Evolutionary conservation across 176 grass and related monocot genomes (phyloP), one percentile per base, ranked within the genome.

Genomic region (Melocanna baccifera): DNA sequence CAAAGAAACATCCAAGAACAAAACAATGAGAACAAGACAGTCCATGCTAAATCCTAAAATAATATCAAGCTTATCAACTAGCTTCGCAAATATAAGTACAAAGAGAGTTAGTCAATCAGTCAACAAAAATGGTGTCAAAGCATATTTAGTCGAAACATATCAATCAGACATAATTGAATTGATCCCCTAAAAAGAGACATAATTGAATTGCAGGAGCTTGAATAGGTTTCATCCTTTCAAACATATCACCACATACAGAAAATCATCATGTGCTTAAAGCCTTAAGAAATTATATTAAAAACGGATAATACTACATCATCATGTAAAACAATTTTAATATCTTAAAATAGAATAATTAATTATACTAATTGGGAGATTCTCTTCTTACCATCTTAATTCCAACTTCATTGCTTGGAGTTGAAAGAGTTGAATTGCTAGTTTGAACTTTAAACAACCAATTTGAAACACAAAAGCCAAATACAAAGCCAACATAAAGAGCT

Each of bases 171-270:
- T 69, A 62, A 67, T 11, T 64, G 6, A 32, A 80, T 7, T 47
- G 51, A 11, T 45, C 42, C 42, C 42, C 42, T 45, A 45, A 12
- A 45, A 45, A 45, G 10, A 11, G 10, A 53, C 47, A 63, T 69
- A 51, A 67, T 11, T 64, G 6, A 32, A 80, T 7, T 47, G 41
- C 40, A 67, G 29, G n/a, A 89, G 40, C 40, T 69, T 85, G 40
- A 75, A 11, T 61, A 89, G 13, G 51, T 58, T 36, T 68, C 76
- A 59, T 76, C 77, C 30, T 19, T 69, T 75, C 62, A 69, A 74
- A 85, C 14, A 81, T 70, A 40, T 25, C 19, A 42, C 48, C 29
- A 30, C 29, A 30, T 30, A 30, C 29, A 30, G 29, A 30, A 30
- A 30, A 30, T 30, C 29, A 30, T 30, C 29, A 30, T 30, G 29